Base-by-base conservation (phyloP, 352 stramenopile species). In the Globisporangium paroecandrum region DNA sequence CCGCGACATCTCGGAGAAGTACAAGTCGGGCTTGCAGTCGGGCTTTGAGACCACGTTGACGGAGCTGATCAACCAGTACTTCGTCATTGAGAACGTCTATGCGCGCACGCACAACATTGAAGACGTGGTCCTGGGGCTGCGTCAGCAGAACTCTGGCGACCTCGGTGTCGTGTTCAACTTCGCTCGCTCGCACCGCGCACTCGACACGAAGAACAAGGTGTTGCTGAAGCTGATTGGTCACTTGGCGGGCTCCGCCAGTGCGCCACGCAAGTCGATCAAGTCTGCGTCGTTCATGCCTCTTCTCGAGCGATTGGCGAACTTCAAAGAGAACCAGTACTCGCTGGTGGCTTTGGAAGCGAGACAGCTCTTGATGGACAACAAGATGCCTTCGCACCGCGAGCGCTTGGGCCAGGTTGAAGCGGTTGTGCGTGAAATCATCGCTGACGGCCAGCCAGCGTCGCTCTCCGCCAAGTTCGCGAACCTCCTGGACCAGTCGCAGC, bases 361-460 rank as follows among this genome's bases (percentile, higher is more conserved):
- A 66, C 97, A 98, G 73, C 81, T 99, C 46, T 79, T 99, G 9
- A 96, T 99, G 58, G 86, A 98, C 74, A 93, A 98, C 76, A 98
- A 98, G 75, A 98, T 98, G 82, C 96, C 97, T 41, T 98, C 93
- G 63, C 97, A 98, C 74, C 82, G 95, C 41, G 90, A 98, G 67
- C 89, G 95, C 8, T 70, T 97, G 36, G 79, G 75, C 25, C 87
- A 94, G 49, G 87, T 95, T 32, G 87, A 95, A 71, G 77, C 75
- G 7, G 76, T 94, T 38, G 76, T 96, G 32, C 84, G 79, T 49
- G 70, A 83, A 62, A 90, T 93, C 75, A 74, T 95, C 13, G 77
- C 81, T 0, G 78, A 87, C 55, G 72, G 62, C 5, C 73, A 77
- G 25, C 71, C 77, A 9, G 77, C 75, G 12, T 78, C 90, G 55